These are phyloP conservation scores for Lecanicillium sp. DNA, from an alignment of 2,329 filamentous ascomycete species.

Conservation along the genomic window DNA sequence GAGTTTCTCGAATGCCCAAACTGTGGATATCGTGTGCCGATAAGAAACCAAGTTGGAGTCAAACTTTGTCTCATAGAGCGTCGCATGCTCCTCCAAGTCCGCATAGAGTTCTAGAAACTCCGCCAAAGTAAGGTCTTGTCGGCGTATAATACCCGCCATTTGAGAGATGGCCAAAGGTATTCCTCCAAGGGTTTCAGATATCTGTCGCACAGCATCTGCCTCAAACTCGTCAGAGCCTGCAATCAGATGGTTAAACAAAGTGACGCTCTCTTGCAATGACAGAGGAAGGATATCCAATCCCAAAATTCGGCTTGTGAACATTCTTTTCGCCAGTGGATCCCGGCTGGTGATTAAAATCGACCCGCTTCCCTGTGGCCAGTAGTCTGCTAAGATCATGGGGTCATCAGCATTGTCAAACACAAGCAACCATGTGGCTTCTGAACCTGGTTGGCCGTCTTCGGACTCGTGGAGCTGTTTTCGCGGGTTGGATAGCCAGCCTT, in stretches of 20 bases:
- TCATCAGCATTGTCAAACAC: slow-evolving; percentile 9
- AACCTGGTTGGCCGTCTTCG: background rate
- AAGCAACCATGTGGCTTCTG: slow-evolving; percentile 7
- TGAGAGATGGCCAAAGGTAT: slow-evolving; percentile 8
- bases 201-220: background rate
- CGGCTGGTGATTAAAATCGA: slow-evolving; percentile 8
- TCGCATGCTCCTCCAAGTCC: slow-evolving; percentile 3
- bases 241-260: slow-evolving; percentile 1
- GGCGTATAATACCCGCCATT: slow-evolving; percentile 7
- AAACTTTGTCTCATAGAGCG: slow-evolving; percentile 4
- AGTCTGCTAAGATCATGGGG: slow-evolving; percentile 6
- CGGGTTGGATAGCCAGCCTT: slow-evolving; percentile 6
- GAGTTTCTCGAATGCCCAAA: slow-evolving; percentile 6
- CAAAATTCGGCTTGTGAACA: slow-evolving; percentile 3
- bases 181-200: slow-evolving; percentile 5
- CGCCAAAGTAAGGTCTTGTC: slow-evolving; percentile 5
- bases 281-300: slow-evolving; percentile 3
- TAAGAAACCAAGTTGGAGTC: slow-evolving; percentile 2
- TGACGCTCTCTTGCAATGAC: slow-evolving; percentile 1
- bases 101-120: slow-evolving; percentile 6
- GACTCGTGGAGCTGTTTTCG: background rate
- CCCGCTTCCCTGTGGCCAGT: slow-evolving; percentile 6
- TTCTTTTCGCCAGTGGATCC: slow-evolving; percentile 3
- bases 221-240: background rate
- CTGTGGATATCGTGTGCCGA: slow-evolving; percentile 1